These are phyloP conservation scores for Cafeteria roenbergensis DNA, from an alignment of 108 stramenopile genomes.

Conservation along the genomic window DNA sequence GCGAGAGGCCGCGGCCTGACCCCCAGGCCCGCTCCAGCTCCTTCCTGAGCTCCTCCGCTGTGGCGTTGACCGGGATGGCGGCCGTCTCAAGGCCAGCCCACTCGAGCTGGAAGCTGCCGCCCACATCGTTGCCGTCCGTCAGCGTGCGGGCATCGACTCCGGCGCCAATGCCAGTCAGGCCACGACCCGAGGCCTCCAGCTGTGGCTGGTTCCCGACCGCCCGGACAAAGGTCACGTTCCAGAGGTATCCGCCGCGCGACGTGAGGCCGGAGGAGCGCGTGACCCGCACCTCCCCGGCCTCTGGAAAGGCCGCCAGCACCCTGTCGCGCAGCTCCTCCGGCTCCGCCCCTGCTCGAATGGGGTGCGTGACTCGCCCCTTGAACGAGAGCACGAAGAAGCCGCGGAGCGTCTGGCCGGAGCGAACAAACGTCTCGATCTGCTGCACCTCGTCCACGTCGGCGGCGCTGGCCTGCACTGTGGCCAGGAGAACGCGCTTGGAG, in stretches of 20 bases:
- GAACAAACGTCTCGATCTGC: constrained; percentile 9
- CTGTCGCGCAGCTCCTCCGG: constrained; percentile 17
- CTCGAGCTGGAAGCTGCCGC: constrained; percentile 16
- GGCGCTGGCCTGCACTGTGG: constrained; percentile 24
- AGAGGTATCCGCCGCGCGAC: constrained; percentile 23
- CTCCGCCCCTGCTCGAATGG: constrained; percentile 28
- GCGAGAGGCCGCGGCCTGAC: background rate
- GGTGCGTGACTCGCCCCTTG: constrained; percentile 17
- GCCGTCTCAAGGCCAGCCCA: constrained; percentile 7
- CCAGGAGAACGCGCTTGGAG: constrained; percentile 22
- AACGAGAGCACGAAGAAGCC: constrained; percentile 14
- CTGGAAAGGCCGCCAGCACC: constrained; percentile 14
- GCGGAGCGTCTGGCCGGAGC: constrained; percentile 16
- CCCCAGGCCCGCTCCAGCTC: background rate
- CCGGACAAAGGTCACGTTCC: constrained; percentile 37
- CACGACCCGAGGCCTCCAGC: constrained; percentile 17
- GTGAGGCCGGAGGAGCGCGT: constrained; percentile 17
- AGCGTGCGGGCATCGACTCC: constrained; percentile 31
- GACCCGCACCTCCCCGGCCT: constrained; percentile 27
- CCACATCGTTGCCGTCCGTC: constrained; percentile 47
- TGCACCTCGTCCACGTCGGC: constrained; percentile 37
- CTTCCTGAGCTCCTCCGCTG: constrained; percentile 6
- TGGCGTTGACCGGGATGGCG: constrained; percentile 17
- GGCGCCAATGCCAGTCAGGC: constrained; percentile 46
- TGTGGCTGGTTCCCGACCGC: constrained; percentile 29